Base-by-base conservation (phyloP, 352 stramenopile species). In the Blastocystis sp. region DNA sequence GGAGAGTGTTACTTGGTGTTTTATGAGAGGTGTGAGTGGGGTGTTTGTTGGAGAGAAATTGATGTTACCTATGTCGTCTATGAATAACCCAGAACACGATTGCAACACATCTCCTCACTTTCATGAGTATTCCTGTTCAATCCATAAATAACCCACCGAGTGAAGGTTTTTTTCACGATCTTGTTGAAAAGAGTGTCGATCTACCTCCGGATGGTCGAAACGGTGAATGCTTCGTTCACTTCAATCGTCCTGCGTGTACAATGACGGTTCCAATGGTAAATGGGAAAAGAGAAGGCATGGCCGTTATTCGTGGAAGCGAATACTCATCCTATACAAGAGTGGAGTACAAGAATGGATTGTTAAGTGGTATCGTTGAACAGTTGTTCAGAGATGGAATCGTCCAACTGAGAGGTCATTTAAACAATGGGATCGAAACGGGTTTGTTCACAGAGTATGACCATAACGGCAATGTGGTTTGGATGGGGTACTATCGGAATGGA, bases 1-100 rank as follows among this genome's bases (percentile, higher is more conserved):
- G 29, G n/a, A n/a, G 69, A 81, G 38, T 64, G 69, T 27, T 81
- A 81, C 53, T 27, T 81, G 18, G 69, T 57, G 0, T 81, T 81
- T 42, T 81, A 81, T 48, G 69, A 81, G 27, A 59, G 38, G 27
- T 51, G 24, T 46, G 29, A 64, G 1, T 81, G 44, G 6, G 21
- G 29, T 81, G 69, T 81, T 81, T 81, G 69, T 81, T 81, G 16
- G 29, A n/a, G n/a, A n/a, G n/a, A n/a, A n/a, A n/a, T n/a, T n/a
- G n/a, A n/a, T n/a, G n/a, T n/a, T n/a, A n/a, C n/a, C n/a, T n/a
- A n/a, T n/a, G n/a, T n/a, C n/a, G n/a, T n/a, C n/a, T 63, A 63
- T 27, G 8, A 63, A 63, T 14, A 34, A 63, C 14, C 14, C 16
- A 34, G 29, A 34, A 3, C 9, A n/a, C n/a, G n/a, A n/a, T n/a